Percentiles rank a stretch among this genome's conserved stretches.
Evolutionary conservation across 768 basidiomycete species (phyloP).

Genomic region (Tricholoma matsutake): DNA sequence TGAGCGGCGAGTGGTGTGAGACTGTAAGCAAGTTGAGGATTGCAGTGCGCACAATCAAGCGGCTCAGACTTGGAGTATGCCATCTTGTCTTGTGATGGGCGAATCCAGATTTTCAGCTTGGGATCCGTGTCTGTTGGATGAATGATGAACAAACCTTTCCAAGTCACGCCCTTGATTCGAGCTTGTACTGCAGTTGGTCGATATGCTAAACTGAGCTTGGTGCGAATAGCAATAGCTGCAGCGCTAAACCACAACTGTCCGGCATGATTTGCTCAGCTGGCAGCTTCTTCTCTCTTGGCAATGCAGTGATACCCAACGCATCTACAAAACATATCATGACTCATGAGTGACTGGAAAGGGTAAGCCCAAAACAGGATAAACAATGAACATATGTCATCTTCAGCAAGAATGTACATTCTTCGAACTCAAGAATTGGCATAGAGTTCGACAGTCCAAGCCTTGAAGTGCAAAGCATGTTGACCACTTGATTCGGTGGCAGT

Average conservation of each 20-base stretch:
- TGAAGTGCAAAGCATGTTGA: too few species aligned
- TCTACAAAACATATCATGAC: slow-evolving; percentile 37
- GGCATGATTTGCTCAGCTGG: slow-evolving; percentile 63
- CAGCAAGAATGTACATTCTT: too few species aligned
- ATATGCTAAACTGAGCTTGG: slow-evolving; percentile 29
- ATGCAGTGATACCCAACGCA: slow-evolving; percentile 34
- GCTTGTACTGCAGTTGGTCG: slow-evolving; percentile 36
- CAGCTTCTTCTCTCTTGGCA: slow-evolving; percentile 28
- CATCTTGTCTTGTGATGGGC: slow-evolving; percentile 62
- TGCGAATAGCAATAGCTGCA: slow-evolving; percentile 39
- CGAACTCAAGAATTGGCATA: too few species aligned
- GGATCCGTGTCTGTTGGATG: slow-evolving; percentile 43
- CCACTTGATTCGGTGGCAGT: too few species aligned
- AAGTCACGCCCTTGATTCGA: slow-evolving; percentile 54
- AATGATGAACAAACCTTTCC: slow-evolving; percentile 57
- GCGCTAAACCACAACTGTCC: slow-evolving; percentile 74
- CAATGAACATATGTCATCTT: too few species aligned
- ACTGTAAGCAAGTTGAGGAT: slow-evolving; percentile 58
- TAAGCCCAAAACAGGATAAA: slow-evolving; percentile 53
- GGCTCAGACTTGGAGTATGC: slow-evolving; percentile 26
- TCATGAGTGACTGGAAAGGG: slow-evolving; percentile 62
- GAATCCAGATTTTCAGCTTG: slow-evolving; percentile 55
- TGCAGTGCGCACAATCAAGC: slow-evolving; percentile 44
- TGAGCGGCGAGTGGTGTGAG: slow-evolving; percentile 35
- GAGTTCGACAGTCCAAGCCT: too few species aligned